Evolutionary conservation across 2,329 filamentous ascomycete genomes (phyloP).

Genomic region (Madurella fahalii): DNA sequence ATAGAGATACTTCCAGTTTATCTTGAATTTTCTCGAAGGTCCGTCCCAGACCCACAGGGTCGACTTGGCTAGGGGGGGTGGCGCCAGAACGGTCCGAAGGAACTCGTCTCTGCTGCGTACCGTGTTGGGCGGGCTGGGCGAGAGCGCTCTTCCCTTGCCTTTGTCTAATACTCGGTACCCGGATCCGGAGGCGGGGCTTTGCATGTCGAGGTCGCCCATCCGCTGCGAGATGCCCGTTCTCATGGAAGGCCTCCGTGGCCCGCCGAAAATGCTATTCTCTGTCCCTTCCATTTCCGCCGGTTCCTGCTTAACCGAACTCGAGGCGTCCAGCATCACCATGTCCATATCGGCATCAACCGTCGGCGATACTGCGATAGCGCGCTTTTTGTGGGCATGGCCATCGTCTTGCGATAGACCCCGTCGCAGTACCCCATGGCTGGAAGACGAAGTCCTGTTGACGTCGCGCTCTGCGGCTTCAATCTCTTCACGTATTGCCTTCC

Average conservation of each 20-base stretch:
- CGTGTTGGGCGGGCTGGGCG: constrained; percentile 7
- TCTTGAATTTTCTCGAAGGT: constrained; percentile 49
- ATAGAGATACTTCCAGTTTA: constrained; percentile 94
- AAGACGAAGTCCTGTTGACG: constrained; percentile 42
- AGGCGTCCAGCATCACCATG: constrained; percentile 37
- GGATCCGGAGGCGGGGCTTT: constrained; percentile 32
- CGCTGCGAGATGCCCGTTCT: constrained; percentile 22
- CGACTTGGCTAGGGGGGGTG: constrained; percentile 38
- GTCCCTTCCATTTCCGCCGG: constrained; percentile 22
- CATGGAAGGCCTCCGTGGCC: constrained; percentile 10
- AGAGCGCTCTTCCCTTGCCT: constrained; percentile 31
- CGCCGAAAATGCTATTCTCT: constrained; percentile 32
- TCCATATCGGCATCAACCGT: constrained; percentile 43
- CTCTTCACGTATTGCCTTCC: constrained; percentile 66
- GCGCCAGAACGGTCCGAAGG: constrained; percentile 28
- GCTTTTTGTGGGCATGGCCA: constrained; percentile 52
- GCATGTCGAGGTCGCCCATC: constrained; percentile 34
- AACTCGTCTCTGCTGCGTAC: constrained; percentile 27
- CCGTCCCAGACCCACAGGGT: constrained; percentile 50
- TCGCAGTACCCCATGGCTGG: constrained; percentile 36
- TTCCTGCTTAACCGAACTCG: constrained; percentile 26
- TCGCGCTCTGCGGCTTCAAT: constrained; percentile 63
- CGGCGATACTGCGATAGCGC: constrained; percentile 43
- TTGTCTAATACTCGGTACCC: constrained; percentile 31
- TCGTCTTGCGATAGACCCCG: constrained; percentile 41